Evolutionary conservation across 345 rosid genomes (phyloP), one percentile per base, ranked within the genome.

Genomic region (Clarkia xantiana): DNA sequence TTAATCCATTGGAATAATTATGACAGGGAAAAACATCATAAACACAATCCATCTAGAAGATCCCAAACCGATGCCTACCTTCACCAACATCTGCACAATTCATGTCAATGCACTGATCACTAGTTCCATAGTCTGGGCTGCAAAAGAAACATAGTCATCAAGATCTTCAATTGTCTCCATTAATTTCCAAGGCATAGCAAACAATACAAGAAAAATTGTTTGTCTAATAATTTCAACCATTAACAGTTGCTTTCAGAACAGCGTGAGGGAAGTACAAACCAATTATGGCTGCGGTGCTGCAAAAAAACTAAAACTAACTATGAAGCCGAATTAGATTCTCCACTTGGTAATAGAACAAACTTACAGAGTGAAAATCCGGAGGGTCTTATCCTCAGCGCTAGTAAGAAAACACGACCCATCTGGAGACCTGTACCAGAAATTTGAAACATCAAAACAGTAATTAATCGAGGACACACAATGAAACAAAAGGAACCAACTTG

Each of bases 361-460:
- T 70, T 71, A 91, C 96, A 70, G 44, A 16, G 81, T 55, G 72
- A 91, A 91, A 11, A 81, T 34, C 22, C 85, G 77, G 56, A 86
- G 71, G n/a, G 71, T 71, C 43, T 81, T 86, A 18, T 86, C 96
- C 67, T 91, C 95, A 0, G 90, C 73, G 71, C 73, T 81, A 44
- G 87, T 59, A 49, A 91, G 72, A 62, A 91, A 78, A 61, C 93
- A 81, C 0, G 94, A 86, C 25, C 95, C 98, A 50, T 91, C 98
- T 16, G 94, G 98, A 23, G 98, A 91, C 98, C 97, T 89, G 40
- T 15, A 53, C 3, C 15, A 40, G 45, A 41, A 16, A 43, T 18
- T 6, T 15, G 12, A 10, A 60, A 15, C 16, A 5, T 19, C 9
- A 18, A 0, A 39, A 22, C 23, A 15, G 23, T 25, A 25, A 49